Conservation (phyloP, 805 yeast genomes). For the Starmerella geochares region DNA sequence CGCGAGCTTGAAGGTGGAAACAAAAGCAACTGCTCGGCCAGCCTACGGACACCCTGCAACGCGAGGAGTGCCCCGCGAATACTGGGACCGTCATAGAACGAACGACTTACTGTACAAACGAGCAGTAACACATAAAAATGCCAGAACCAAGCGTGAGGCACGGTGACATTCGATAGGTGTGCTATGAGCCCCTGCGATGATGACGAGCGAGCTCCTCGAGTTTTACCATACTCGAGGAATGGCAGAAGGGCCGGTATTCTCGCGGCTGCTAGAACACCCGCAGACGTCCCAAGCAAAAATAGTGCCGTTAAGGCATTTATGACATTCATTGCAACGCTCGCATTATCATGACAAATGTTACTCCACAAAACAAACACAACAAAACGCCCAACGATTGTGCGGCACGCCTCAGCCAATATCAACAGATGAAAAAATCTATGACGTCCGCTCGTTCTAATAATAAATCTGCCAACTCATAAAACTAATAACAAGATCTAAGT, state of each 20-base stretch:
- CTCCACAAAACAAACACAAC: too few relatives aligned
- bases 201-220: conserved; percentile 5
- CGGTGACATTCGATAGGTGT: conserved; percentile 20
- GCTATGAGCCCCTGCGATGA: not conserved
- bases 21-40: conserved; percentile 40
- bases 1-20: conserved; percentile 35
- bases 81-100: not conserved
- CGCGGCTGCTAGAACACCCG: conserved; percentile 16
- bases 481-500: not conserved
- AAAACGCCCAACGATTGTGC: too few relatives aligned
- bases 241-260: conserved; percentile 14
- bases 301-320: conserved; percentile 1
- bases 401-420: too few relatives aligned
- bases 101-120: not conserved
- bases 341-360: not conserved
- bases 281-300: conserved; percentile 9
- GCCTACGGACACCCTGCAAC: conserved; percentile 43
- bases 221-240: conserved; percentile 29
- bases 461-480: not conserved
- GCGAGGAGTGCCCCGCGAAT: conserved; percentile 20
- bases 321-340: not conserved
- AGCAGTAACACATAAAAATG: conserved; percentile 30
- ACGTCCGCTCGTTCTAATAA: too few relatives aligned
- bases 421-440: too few relatives aligned
- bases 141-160: conserved; percentile 30